Percentiles rank a stretch among this genome's conserved stretches.
phyloP scores from a whole-genome alignment of 176 grass and related monocot genomes.

The Oryza meyeriana region DNA sequence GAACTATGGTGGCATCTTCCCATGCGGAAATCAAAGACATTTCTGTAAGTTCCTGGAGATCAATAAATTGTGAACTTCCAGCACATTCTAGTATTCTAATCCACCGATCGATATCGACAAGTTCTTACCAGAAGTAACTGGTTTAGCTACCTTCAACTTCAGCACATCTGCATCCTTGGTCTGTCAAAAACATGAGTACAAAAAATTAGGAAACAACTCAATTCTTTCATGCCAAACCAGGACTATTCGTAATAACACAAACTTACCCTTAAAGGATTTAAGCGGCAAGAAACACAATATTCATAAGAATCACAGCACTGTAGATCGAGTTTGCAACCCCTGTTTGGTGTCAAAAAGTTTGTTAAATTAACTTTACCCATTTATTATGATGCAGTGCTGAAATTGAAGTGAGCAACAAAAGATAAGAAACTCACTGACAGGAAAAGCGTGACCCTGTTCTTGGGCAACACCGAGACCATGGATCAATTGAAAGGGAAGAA shows the following conservation, averaged over 20 bases:
- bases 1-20: constrained; percentile 95
- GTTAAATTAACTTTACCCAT: not conserved
- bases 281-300: constrained; percentile 96
- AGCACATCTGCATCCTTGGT: constrained; percentile 58
- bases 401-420: constrained; percentile 8
- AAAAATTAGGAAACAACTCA: not conserved
- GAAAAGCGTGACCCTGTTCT: constrained; percentile 56
- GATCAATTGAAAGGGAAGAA: constrained; percentile 65
- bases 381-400: not conserved
- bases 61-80: constrained; percentile 16
- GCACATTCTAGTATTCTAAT: constrained; percentile 2
- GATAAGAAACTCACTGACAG: constrained; percentile 82
- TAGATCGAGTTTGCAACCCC: constrained; percentile 70
- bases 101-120: not conserved
- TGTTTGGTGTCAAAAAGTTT: constrained; percentile 33
- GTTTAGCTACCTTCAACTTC: constrained; percentile 81
- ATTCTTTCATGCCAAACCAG: constrained; percentile 1
- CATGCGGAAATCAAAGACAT: constrained; percentile 74
- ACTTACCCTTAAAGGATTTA: constrained; percentile 73
- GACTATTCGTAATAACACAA: constrained; percentile 3
- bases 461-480: constrained; percentile 75
- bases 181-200: constrained; percentile 37
- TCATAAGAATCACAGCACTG: constrained; percentile 92
- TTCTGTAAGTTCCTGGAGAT: constrained; percentile 64
- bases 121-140: constrained; percentile 74